These are phyloP conservation scores for Curvularia verruculosa DNA, from an alignment of 2,329 filamentous ascomycete genomes.

Conservation along the genomic window DNA sequence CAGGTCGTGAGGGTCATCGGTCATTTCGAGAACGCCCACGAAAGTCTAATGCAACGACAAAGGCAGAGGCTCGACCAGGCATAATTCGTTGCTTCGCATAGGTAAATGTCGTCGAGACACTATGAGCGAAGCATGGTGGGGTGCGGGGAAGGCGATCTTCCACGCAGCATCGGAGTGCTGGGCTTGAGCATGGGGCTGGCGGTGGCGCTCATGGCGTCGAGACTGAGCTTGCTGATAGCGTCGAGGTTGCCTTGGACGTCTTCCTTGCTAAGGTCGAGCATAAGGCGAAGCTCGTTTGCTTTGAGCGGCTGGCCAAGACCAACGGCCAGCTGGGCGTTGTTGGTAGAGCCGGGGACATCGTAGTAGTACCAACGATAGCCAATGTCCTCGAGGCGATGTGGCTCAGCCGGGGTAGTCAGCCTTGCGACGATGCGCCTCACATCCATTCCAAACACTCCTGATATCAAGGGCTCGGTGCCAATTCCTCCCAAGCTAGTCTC, in stretches of 20 bases:
- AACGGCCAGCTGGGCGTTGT: slow-evolving; percentile 46
- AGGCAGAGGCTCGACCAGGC: not conserved
- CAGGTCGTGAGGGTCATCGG: not conserved
- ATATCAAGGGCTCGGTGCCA: slow-evolving; percentile 40
- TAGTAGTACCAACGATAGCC: slow-evolving; percentile 44
- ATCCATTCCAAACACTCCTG: slow-evolving; percentile 48
- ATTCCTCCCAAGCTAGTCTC: slow-evolving; percentile 38
- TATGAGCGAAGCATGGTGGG: slow-evolving; percentile 32
- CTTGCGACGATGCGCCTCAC: slow-evolving; percentile 38
- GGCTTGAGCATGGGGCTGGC: slow-evolving; percentile 46
- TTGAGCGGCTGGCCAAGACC: slow-evolving; percentile 43
- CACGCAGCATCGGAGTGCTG: slow-evolving; percentile 44
- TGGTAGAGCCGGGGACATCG: slow-evolving; percentile 33
- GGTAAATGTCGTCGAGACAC: not conserved
- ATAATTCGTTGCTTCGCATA: not conserved
- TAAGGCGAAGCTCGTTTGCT: slow-evolving; percentile 45
- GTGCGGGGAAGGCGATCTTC: slow-evolving; percentile 43
- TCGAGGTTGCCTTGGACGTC: slow-evolving; percentile 46
- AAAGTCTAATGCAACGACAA: not conserved
- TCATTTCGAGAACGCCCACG: not conserved
- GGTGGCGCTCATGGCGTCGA: slow-evolving; percentile 45
- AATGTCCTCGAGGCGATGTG: slow-evolving; percentile 42
- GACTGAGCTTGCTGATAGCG: slow-evolving; percentile 46
- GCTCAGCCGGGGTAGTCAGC: slow-evolving; percentile 42
- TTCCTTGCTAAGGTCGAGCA: slow-evolving; percentile 46